Evolutionary conservation across 257 asterid genomes (phyloP).

Genomic region (Solanum boliviense): DNA sequence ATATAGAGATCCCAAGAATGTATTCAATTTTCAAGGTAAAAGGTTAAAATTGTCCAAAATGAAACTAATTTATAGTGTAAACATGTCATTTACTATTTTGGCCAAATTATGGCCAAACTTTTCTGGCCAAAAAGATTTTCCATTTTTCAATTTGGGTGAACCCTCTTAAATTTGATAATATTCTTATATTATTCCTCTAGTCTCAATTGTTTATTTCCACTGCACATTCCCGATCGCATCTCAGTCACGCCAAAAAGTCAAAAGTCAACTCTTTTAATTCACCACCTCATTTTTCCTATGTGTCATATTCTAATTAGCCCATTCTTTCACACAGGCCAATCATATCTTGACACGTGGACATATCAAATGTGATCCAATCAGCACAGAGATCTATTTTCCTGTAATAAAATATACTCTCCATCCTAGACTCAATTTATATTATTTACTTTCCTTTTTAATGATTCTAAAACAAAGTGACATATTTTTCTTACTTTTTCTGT

Average conservation of each 20-base stretch:
- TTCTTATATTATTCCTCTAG: not conserved
- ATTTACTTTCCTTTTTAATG: too few species aligned
- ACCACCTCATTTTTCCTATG: slow-evolving; percentile 7
- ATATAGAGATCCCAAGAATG: too few species aligned
- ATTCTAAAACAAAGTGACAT: too few species aligned
- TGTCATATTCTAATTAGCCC: slow-evolving; percentile 9
- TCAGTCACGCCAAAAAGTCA: not conserved
- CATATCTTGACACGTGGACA: not conserved
- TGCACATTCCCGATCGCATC: not conserved
- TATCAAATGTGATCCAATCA: not conserved
- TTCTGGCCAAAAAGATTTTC: too few species aligned
- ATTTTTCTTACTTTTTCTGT: too few species aligned
- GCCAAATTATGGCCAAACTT: too few species aligned
- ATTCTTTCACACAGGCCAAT: not conserved
- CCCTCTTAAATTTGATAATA: not conserved
- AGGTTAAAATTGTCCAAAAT: too few species aligned
- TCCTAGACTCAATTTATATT: too few species aligned
- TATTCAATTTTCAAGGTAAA: too few species aligned
- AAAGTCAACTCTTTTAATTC: not conserved
- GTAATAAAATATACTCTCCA: not conserved
- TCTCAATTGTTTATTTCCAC: not conserved
- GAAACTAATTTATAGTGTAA: too few species aligned
- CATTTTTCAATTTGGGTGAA: not conserved
- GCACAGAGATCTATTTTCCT: not conserved
- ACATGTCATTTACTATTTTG: too few species aligned